Base-by-base conservation (phyloP, 192 early-diverging fungal species). In the Mortierella alpina region DNA sequence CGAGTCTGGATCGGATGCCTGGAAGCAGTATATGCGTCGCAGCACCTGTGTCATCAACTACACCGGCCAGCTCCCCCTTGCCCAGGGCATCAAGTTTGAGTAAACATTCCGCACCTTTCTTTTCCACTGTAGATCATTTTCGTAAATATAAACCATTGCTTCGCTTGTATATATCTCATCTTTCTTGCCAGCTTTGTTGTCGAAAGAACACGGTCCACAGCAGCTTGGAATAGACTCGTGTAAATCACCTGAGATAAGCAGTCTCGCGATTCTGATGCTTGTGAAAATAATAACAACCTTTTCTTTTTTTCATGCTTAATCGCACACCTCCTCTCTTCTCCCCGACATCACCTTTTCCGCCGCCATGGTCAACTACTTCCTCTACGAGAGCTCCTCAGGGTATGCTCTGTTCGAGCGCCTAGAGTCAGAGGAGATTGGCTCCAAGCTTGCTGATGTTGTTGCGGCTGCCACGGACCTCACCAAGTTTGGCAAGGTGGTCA, bases 31-130 rank as follows among this genome's bases (percentile, higher is more conserved):
- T 68, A 74, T 83, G 70, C 73, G 66, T 69, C 59, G 65, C 73
- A 82, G 77, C 62, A 86, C 84, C 48, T 84, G 91, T 71, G 93
- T 93, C 62, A 93, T 98, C 83, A 97, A 96, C 86, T 96, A 95
- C 83, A 89, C 90, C 71, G 94, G 94, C 13, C 86, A 86, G 74
- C 83, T 98, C 41, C 96, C 97, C 46, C 89, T 97, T 23, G 96
- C 97, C 39, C 97, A 98, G 83, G 97, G 97, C 48, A 97, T 98
- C 82, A 95, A 96, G 84, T 98, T 98, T 84, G 95, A 92, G 70
- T 96, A 90, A 75, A 70, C 39, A 42, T 10, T 8, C 18, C 40
- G 40, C 44, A 60, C 7, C 4, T 12, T 15, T 17, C 14, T 40
- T 59, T 18, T 22, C 9, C 20, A 8, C 20, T 22, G 18, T 72